Base-by-base conservation (phyloP, 2,329 filamentous ascomycete genomes). In the Aaosphaeria pasadenensis region DNA sequence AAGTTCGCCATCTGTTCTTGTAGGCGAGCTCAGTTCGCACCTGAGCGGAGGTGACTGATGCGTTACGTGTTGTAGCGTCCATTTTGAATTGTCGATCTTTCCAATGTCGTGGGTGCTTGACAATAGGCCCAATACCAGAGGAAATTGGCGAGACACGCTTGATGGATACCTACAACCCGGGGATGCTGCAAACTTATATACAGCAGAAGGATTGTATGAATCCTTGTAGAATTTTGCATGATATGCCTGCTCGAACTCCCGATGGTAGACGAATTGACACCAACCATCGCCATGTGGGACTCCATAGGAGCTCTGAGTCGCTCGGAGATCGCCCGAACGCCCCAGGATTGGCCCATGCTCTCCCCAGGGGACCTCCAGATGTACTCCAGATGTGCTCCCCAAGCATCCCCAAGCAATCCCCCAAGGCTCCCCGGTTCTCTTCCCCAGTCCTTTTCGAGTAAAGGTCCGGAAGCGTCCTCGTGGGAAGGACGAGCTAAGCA, bases 1-100 rank as follows among this genome's bases (percentile, higher is more conserved):
- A 47, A n/a, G 52, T 61, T 32, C 56, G 48, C 57, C 58, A 62
- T 51, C 59, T 53, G n/a, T 63, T 61, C 44, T 62, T 56, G 54
- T 61, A 61, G 13, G 60, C 60, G 11, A 54, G 48, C 35, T 61
- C 36, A 29, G 59, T 61, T 33, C 60, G 58, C 29, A 56, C 43
- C 41, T 59, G 49, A 42, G 59, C 58, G 17, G 58, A 61, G 7
- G 57, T 57, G 40, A 62, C 54, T 11, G 60, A 63, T 31, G 60
- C 56, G 40, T 52, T 63, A 36, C 58, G 57, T 29, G 30, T 39
- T 42, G 51, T 52, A 30, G 56, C 40, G 39, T 59, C 58, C 60
- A 63, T 63, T 42, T 35, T 57, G 39, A 24, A 36, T n/a, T 9
- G n/a, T 36, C n/a, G 33, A 36, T 36, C n/a, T 9, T 36, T 36